Evolutionary conservation across 495 filamentous ascomycete species (phyloP).

Genomic region (Annulohypoxylon stygium): DNA sequence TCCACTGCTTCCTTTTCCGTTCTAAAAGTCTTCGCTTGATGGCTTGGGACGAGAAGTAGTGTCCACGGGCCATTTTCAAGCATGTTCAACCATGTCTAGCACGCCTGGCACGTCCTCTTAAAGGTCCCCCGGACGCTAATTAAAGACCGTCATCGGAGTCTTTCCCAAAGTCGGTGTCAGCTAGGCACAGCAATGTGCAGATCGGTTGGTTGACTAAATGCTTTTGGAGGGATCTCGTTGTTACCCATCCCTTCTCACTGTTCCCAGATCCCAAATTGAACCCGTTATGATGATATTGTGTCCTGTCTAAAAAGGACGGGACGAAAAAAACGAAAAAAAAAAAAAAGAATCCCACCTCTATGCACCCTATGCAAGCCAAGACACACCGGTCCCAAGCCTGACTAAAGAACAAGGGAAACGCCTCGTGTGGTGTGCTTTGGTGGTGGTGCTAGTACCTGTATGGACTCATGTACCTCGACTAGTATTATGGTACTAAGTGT

Average conservation of each 20-base stretch:
- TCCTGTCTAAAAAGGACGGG: conserved; percentile 8
- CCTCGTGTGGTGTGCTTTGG: conserved; percentile 28
- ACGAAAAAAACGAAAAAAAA: conserved; percentile 12
- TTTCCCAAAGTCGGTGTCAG: conserved; percentile 46
- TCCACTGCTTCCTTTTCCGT: conserved; percentile 46
- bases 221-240: conserved; percentile 41
- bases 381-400: conserved; percentile 33
- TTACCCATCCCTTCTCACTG: conserved; percentile 45
- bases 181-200: conserved; percentile 35
- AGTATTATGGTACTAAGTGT: background rate
- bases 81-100: too few species aligned
- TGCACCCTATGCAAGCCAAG: conserved; percentile 37
- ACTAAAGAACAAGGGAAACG: conserved; percentile 43
- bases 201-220: conserved; percentile 36
- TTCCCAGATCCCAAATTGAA: conserved; percentile 42
- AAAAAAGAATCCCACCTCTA: conserved; percentile 41
- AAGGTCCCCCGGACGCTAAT: conserved; percentile 43
- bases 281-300: conserved; percentile 32
- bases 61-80: conserved; percentile 24
- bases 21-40: conserved; percentile 30
- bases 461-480: conserved; percentile 9
- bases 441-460: conserved; percentile 1
- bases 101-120: conserved; percentile 7
- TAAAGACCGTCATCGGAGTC: conserved; percentile 50
- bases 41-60: conserved; percentile 22